Evolutionary conservation across 176 grass and related monocot species (phyloP).

Genomic region (Tillandsia leiboldiana): DNA sequence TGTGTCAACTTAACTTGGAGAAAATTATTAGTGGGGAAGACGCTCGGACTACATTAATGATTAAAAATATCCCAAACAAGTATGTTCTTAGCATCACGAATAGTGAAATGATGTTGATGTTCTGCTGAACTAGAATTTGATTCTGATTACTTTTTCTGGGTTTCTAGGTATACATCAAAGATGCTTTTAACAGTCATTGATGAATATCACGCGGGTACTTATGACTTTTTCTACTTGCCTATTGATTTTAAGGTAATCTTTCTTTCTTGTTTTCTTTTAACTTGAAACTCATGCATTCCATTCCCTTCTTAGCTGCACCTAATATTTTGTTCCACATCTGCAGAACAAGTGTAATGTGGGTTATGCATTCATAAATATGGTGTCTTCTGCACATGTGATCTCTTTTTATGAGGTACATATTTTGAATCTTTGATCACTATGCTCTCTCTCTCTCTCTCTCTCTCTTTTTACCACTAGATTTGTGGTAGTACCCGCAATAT

Average conservation of each 20-base stretch:
- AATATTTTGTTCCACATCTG: slow-evolving; percentile 15
- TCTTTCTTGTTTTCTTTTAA: not conserved
- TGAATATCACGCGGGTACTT: slow-evolving; percentile 44
- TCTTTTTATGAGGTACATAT: slow-evolving; percentile 36
- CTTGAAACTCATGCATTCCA: not conserved
- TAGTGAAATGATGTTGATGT: not conserved
- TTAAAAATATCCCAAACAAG: slow-evolving; percentile 56
- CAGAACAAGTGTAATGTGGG: slow-evolving; percentile 62
- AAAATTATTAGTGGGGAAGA: slow-evolving; percentile 42
- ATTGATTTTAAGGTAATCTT: slow-evolving; percentile 44
- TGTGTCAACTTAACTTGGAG: slow-evolving; percentile 45
- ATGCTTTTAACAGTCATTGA: slow-evolving; percentile 45
- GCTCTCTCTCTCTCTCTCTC: not conserved
- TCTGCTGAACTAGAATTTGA: slow-evolving; percentile 1
- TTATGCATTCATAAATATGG: slow-evolving; percentile 53
- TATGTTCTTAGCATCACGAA: slow-evolving; percentile 4
- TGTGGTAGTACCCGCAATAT: too few relatives aligned
- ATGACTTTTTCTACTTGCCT: slow-evolving; percentile 48
- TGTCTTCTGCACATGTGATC: slow-evolving; percentile 31
- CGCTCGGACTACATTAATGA: slow-evolving; percentile 43
- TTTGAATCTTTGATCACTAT: not conserved
- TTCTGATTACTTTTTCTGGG: not conserved
- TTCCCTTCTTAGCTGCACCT: not conserved
- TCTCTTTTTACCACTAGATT: not conserved
- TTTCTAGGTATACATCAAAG: slow-evolving; percentile 32